Base-by-base conservation (phyloP, 139 green algal species). In the Chlorella sp. region DNA sequence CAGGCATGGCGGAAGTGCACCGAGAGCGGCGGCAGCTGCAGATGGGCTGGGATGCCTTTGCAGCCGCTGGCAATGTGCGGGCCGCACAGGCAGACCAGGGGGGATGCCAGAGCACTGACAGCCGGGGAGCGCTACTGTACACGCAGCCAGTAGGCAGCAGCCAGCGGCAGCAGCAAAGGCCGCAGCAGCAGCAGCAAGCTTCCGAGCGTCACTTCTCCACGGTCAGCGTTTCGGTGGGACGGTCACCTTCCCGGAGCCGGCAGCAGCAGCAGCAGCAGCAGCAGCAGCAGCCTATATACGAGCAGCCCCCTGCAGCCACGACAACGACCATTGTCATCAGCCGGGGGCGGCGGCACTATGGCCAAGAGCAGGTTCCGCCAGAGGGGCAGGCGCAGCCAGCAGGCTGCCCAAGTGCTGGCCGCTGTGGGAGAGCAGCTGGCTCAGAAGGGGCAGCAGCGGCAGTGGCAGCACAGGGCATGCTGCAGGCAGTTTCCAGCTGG, bases 1-100 rank as follows among this genome's bases (percentile, higher is more conserved):
- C 22, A 0, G 78, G 86, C 26, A 66, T 79, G 57, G 86, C 86
- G 64, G 76, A 48, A 0, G 76, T 85, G 75, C 86, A 89, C 57
- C 36, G 75, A 2, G 75, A 89, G 64, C 53, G 75, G 57, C 75
- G 36, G 57, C 75, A 78, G 76, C 75, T 78, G 76, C 76, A 60
- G 76, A 9, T n/a, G 7, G 75, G 40, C 11, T 28, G 85, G 75
- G 34, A 22, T 2, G 86, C 64, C 1, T 42, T 76, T 53, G 42
- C 42, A 11, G 71, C 30, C 32, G 68, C 53, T 30, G 4, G 5
- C 15, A 18, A 22, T 42, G 40, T 18, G 71, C 71, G 71, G 32
- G 40, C 84, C 21, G 28, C 37, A 30, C 4, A 1, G 12, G 39
- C 84, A 69, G 37, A 36, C 42, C 40, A 37, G 48, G 48, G 7